Percentiles rank a stretch among this genome's conserved stretches.
These are phyloP conservation scores for Diaporthe aspalathi DNA, from an alignment of 2,329 filamentous ascomycete genomes.

Conservation along the genomic window DNA sequence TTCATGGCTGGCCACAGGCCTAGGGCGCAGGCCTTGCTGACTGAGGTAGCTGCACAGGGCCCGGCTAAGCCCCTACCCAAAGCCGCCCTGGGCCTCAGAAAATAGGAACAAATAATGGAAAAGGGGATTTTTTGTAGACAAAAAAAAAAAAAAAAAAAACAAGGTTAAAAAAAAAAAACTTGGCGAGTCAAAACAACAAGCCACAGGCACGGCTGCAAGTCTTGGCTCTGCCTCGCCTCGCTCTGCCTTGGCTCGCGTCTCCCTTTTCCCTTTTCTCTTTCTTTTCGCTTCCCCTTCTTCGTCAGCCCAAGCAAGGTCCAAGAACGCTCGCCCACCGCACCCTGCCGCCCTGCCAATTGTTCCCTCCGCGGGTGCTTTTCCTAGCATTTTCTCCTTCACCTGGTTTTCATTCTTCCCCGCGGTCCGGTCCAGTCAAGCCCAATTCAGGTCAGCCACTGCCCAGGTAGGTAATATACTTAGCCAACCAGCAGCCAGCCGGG, in stretches of 20 bases:
- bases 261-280: background rate
- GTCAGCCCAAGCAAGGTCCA: constrained; percentile 37
- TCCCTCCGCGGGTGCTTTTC: constrained; percentile 38
- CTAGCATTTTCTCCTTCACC: constrained; percentile 37
- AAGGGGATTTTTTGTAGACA: background rate
- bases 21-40: background rate
- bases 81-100: background rate
- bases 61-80: background rate
- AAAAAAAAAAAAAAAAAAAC: too few relatives aligned
- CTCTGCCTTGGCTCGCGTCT: constrained; percentile 6
- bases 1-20: background rate
- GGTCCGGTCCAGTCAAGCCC: constrained; percentile 5
- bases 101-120: background rate
- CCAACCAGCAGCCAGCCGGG: too few relatives aligned
- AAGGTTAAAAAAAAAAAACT: background rate
- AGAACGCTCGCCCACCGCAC: constrained; percentile 35
- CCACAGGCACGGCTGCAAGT: constrained; percentile 35
- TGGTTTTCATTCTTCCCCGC: constrained; percentile 33
- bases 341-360: constrained; percentile 37
- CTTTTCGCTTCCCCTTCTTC: constrained; percentile 4
- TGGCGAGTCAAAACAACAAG: constrained; percentile 35
- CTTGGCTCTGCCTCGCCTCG: constrained; percentile 15
- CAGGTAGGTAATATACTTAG: background rate
- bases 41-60: constrained; percentile 15
- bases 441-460: too few relatives aligned